phyloP scores from a whole-genome alignment of 768 basidiomycete genomes.

The Auriscalpium vulgare region DNA sequence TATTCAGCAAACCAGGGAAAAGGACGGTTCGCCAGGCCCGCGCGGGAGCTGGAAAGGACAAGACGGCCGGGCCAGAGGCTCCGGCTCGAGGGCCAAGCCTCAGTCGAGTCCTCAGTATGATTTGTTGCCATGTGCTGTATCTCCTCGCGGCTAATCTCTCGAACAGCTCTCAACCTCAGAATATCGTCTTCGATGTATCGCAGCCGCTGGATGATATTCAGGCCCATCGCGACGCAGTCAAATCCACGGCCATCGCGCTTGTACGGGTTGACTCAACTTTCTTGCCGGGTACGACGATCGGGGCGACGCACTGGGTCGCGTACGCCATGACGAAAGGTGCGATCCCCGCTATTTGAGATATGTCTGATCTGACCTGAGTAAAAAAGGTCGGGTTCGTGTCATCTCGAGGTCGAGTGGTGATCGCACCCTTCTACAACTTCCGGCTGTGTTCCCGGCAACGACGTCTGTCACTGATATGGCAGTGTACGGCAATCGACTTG shows the following conservation, averaged over 20 bases:
- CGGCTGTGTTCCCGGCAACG: constrained; percentile 44
- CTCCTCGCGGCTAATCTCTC: not conserved
- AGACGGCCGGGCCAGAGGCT: constrained; percentile 30
- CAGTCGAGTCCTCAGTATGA: constrained; percentile 53
- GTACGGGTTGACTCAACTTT: constrained; percentile 82
- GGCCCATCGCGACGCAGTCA: constrained; percentile 67
- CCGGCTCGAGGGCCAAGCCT: constrained; percentile 37
- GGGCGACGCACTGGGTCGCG: constrained; percentile 88
- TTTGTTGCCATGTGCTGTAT: not conserved
- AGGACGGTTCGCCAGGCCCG: constrained; percentile 64
- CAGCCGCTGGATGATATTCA: constrained; percentile 67
- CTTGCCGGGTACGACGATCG: constrained; percentile 80
- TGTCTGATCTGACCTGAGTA: not conserved
- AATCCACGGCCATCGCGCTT: constrained; percentile 85
- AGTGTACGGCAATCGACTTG: constrained; percentile 72
- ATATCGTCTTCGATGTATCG: constrained; percentile 68
- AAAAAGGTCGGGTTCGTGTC: constrained; percentile 69
- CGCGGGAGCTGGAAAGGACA: constrained; percentile 33
- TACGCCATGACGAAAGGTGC: constrained; percentile 85
- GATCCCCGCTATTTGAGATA: not conserved
- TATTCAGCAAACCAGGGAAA: constrained; percentile 38
- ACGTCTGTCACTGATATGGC: constrained; percentile 82
- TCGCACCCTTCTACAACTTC: constrained; percentile 76
- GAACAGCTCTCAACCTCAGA: constrained; percentile 53
- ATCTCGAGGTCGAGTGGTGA: constrained; percentile 86